A percentile compares a stretch with the other conserved stretches of the same genome.
These are phyloP conservation scores for Daldinia grandis DNA, from an alignment of 495 filamentous ascomycete genomes.

Conservation along the genomic window DNA sequence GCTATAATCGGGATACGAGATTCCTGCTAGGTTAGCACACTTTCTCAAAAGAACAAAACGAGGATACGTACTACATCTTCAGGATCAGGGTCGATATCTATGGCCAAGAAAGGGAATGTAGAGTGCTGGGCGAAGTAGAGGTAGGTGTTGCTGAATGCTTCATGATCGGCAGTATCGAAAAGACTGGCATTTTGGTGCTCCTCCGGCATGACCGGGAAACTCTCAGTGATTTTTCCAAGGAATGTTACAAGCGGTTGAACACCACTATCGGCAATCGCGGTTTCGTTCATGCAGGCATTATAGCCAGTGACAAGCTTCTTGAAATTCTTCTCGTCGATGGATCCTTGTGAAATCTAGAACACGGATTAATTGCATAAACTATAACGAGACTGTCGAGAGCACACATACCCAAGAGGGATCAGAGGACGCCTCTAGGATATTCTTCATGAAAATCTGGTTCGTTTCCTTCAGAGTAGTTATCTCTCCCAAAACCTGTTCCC, in stretches of 20 bases:
- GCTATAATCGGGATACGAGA: conserved; percentile 13
- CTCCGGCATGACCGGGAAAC: conserved; percentile 8
- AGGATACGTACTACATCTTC: conserved; percentile 7
- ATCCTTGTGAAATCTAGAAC: conserved; percentile 1
- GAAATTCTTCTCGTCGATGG: conserved; percentile 66
- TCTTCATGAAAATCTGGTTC: conserved; percentile 63
- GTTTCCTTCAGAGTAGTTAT: conserved; percentile 60
- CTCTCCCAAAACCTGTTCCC: conserved; percentile 62
- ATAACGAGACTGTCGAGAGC: conserved; percentile 30
- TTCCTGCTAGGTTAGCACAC: conserved; percentile 9
- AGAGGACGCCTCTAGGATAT: conserved; percentile 66
- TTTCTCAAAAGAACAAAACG: background rate
- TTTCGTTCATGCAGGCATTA: conserved; percentile 68
- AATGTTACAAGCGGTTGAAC: conserved; percentile 62
- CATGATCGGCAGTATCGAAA: conserved; percentile 7
- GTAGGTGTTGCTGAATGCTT: conserved; percentile 18
- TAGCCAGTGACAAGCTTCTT: conserved; percentile 68
- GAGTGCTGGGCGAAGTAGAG: conserved; percentile 1
- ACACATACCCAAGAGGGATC: conserved; percentile 43
- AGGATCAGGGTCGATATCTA: background rate
- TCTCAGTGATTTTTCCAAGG: conserved; percentile 28
- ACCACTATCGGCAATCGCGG: conserved; percentile 59
- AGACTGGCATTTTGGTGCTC: conserved; percentile 2
- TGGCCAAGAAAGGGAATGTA: conserved; percentile 11
- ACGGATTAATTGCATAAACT: conserved; percentile 44